Conservation (phyloP, 192 early-diverging fungal species). For the Chytriomyces sp. region DNA sequence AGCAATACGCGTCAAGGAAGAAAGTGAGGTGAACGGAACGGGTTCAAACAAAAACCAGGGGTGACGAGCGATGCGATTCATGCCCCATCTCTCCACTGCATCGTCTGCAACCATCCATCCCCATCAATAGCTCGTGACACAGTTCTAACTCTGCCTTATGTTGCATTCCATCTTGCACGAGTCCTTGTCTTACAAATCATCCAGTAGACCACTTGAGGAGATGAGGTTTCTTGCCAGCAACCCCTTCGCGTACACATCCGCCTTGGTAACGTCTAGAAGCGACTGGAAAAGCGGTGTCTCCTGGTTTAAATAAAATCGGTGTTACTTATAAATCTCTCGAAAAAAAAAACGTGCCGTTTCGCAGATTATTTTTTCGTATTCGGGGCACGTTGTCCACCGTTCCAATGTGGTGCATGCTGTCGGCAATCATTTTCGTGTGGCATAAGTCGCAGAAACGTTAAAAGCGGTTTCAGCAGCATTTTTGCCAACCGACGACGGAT, state of each 20-base stretch:
- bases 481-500: neutral
- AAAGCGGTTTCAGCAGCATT: too few relatives aligned
- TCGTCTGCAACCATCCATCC: neutral
- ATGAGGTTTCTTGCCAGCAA: neutral
- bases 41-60: too few relatives aligned
- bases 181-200: neutral
- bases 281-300: too few relatives aligned
- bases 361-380: neutral
- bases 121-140: neutral
- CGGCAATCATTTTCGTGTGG: neutral
- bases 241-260: constrained; percentile 9
- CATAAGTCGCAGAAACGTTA: constrained; percentile 1
- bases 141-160: neutral
- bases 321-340: too few relatives aligned
- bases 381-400: neutral
- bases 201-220: neutral
- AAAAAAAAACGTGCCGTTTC: neutral
- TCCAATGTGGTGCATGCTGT: constrained; percentile 2
- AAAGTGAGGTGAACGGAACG: too few relatives aligned
- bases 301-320: too few relatives aligned
- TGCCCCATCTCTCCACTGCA: neutral
- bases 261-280: constrained; percentile 11
- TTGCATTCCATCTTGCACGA: too few relatives aligned
- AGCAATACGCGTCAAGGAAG: too few relatives aligned
- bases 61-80: neutral